Evolutionary conservation across 352 stramenopile genomes (phyloP).

Genomic region (Thalassiosira hispida): DNA sequence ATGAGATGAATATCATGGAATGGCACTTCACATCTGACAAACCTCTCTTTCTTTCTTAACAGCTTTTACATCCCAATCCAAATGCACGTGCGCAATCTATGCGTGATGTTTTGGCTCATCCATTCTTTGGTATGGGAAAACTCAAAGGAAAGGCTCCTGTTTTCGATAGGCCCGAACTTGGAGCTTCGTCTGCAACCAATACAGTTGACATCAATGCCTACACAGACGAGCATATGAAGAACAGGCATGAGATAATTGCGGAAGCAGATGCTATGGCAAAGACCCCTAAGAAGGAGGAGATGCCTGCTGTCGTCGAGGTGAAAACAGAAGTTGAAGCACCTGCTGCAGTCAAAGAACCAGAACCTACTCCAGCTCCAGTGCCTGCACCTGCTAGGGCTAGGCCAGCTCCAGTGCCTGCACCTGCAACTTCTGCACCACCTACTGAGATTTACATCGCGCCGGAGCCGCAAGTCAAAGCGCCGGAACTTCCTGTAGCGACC

Average conservation of each 20-base stretch:
- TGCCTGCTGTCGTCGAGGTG: background rate
- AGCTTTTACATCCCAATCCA: slow-evolving; percentile 79
- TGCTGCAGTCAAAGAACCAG: background rate
- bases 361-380: background rate
- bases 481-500: background rate
- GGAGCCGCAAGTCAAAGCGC: slow-evolving; percentile 1
- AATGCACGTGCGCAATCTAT: slow-evolving; percentile 74
- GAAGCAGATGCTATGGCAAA: slow-evolving; percentile 3
- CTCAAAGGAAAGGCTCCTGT: slow-evolving; percentile 34
- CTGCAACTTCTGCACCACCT: slow-evolving; percentile 6
- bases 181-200: slow-evolving; percentile 10
- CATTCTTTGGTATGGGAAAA: slow-evolving; percentile 71
- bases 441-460: background rate
- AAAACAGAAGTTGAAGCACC: slow-evolving; percentile 1
- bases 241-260: slow-evolving; percentile 23
- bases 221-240: slow-evolving; percentile 30
- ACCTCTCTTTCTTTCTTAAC: slow-evolving; percentile 2
- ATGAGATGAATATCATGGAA: background rate
- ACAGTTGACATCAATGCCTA: slow-evolving; percentile 43
- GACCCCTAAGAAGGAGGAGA: background rate
- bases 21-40: background rate
- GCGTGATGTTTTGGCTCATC: slow-evolving; percentile 78
- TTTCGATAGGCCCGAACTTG: slow-evolving; percentile 32
- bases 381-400: slow-evolving; percentile 1
- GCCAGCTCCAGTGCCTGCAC: background rate